Percentiles rank a stretch among this genome's conserved stretches.
Evolutionary conservation across 129 eudicot species (phyloP).

Genomic region (Flaveria brownii): DNA sequence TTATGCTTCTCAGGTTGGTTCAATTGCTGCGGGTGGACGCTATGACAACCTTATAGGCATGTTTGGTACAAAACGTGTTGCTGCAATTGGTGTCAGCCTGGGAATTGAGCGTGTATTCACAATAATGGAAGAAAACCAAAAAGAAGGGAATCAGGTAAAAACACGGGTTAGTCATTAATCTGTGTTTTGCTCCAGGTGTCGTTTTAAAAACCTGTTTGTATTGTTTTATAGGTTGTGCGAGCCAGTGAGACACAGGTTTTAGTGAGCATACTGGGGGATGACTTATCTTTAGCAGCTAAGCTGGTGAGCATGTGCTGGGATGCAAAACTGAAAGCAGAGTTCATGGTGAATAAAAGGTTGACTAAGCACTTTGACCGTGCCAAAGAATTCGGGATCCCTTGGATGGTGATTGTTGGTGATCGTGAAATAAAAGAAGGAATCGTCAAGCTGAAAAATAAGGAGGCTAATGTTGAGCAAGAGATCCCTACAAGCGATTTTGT

Average conservation of each 20-base stretch:
- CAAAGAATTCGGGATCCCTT: conserved; percentile 59
- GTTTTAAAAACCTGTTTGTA: background rate
- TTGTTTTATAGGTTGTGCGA: conserved; percentile 45
- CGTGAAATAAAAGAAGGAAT: conserved; percentile 49
- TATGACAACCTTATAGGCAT: conserved; percentile 83
- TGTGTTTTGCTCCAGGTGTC: background rate
- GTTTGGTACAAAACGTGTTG: conserved; percentile 79
- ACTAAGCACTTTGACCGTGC: conserved; percentile 76
- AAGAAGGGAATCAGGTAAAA: conserved; percentile 63
- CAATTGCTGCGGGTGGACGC: conserved; percentile 98
- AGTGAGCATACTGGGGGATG: conserved; percentile 67
- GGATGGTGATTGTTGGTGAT: conserved; percentile 80
- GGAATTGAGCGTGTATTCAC: conserved; percentile 91
- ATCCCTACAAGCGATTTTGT: conserved; percentile 50
- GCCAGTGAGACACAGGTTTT: conserved; percentile 80
- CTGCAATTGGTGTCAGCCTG: conserved; percentile 86
- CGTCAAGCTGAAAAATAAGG: conserved; percentile 58
- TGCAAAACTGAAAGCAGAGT: conserved; percentile 70
- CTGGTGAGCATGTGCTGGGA: conserved; percentile 66
- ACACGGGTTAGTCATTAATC: background rate
- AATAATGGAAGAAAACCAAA: conserved; percentile 86
- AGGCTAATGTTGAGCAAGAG: conserved; percentile 46
- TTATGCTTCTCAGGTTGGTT: conserved; percentile 60
- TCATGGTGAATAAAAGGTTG: conserved; percentile 52
- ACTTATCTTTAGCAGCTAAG: conserved; percentile 56